Evolutionary conservation across 306 rosid genomes (phyloP), one percentile per base, ranked within the genome.

Genomic region (Ormosia semicastrata): DNA sequence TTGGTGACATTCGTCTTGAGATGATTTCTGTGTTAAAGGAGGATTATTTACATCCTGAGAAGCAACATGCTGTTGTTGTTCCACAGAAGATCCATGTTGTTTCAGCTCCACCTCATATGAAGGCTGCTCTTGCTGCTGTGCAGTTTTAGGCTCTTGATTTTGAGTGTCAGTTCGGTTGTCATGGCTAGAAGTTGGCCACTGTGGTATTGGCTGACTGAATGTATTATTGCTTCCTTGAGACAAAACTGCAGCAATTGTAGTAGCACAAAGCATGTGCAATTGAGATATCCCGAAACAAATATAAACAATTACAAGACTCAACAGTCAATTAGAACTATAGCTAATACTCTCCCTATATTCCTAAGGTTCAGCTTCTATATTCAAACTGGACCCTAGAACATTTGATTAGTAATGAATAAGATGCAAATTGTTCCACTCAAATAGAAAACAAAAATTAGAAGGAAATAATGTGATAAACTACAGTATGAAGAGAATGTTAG

Each of bases 71-170:
- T 90, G 90, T 50, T 44, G 77, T 40, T 88, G 93, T 77, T 87
- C 93, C 74, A 60, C 63, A 12, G 37, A 57, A 37, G 93, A 78
- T 64, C 76, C 89, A 18, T 86, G 84, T 71, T 85, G 89, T 88
- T 90, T 86, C 46, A 78, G 56, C 77, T 89, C 93, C 88, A 85
- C 83, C 76, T 79, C 89, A 70, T 91, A 88, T 11, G 94, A 86
- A 77, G 86, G 85, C 56, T 82, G 88, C 50, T 89, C 93, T 80
- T 81, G 92, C 82, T 83, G 82, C 75, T 82, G 85, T n/a, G 82
- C 60, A 79, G 60, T 74, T 58, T 84, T 86, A 78, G 89, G 83
- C 64, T 90, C 90, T 80, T 78, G 98, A 83, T 77, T 82, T 81
- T 84, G 97, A 86, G 73, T 41, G 54, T 85, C 91, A 69, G 81